Evolutionary conservation across 306 rosid genomes (phyloP), one percentile per base, ranked within the genome.

Genomic region (Corylus avellana): DNA sequence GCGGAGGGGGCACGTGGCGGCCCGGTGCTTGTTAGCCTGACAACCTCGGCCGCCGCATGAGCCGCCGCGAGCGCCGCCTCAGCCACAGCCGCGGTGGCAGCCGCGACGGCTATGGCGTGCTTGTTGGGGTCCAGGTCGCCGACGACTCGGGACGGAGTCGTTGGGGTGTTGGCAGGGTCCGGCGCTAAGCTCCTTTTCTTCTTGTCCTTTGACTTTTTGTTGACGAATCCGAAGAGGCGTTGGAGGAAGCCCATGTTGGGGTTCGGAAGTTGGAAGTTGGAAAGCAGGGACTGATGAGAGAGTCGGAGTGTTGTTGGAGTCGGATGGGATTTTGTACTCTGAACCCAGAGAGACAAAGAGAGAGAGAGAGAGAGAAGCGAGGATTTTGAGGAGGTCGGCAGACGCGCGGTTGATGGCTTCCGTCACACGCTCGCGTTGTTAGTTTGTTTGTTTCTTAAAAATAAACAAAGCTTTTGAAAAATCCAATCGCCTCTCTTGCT

Each of bases 51-150:
- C 0, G 98, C 98, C 1, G 98, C 98, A 29, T 92, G 98, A 1
- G 98, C 97, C 0, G 98, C 98, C 0, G 97, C 94, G 3, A 95
- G 92, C 4, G 98, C 97, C 0, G 97, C 98, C 86, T 95, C 97
- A 0, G 98, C 98, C 0, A 92, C 98, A 6, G 98, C 96, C 0
- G 97, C 98, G 2, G 97, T 95, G 4, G 98, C 98, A 1, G 97
- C 94, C 0, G 98, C 98, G 0, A 95, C 99, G 0, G 98, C 99
- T 37, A 95, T 85, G 8, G 99, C 99, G 78, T 91, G 98, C 73
- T 90, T 90, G 75, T 87, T 90, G 22, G 97, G 82, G 78, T 91
- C 96, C 20, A 86, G 64, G 22, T 86, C 74, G 3, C 80, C 82
- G 5, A 82, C 8, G 77, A 8, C 14, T 11, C 16, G 72, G 8